Evolutionary conservation across 2,329 filamentous ascomycete genomes (phyloP).

Genomic region (Pochonia chlamydosporia): DNA sequence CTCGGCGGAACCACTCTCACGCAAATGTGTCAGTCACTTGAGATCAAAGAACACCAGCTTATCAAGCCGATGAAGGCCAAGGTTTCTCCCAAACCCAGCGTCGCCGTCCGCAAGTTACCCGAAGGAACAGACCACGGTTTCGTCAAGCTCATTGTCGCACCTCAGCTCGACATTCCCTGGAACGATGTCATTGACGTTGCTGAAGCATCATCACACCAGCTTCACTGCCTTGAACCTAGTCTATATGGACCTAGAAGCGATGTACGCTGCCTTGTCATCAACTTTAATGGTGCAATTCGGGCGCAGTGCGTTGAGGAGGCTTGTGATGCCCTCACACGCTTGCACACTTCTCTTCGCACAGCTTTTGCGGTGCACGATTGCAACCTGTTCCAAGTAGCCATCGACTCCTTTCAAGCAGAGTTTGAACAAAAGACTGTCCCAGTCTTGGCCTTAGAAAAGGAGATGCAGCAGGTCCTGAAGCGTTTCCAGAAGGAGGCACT

Average conservation of each 20-base stretch:
- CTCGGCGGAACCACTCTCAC: conserved; percentile 35
- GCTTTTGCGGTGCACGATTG: conserved; percentile 43
- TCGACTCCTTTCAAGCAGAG: conserved; percentile 35
- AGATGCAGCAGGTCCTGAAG: conserved; percentile 35
- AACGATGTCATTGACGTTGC: conserved; percentile 40
- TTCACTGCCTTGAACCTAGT: conserved; percentile 41
- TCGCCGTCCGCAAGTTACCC: conserved; percentile 5
- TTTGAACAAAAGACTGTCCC: conserved; percentile 38
- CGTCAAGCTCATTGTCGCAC: conserved; percentile 33
- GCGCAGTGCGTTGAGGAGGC: conserved; percentile 38
- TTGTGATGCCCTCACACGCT: conserved; percentile 35
- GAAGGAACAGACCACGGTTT: conserved; percentile 24
- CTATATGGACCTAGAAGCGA: conserved; percentile 38
- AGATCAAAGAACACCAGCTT: conserved; percentile 8
- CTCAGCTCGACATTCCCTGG: conserved; percentile 35
- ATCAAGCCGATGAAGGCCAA: background rate
- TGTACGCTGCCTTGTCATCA: conserved; percentile 42
- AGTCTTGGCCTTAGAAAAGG: conserved; percentile 30
- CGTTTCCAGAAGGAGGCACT: conserved; percentile 34
- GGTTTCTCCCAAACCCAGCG: conserved; percentile 7
- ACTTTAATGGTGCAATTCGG: conserved; percentile 38
- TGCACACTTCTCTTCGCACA: conserved; percentile 49
- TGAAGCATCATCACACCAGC: conserved; percentile 42
- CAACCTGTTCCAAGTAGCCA: conserved; percentile 41
- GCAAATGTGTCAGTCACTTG: conserved; percentile 35